phyloP scores from a whole-genome alignment of 2,329 filamentous ascomycete genomes.

The Arthrobotrys musiformis region DNA sequence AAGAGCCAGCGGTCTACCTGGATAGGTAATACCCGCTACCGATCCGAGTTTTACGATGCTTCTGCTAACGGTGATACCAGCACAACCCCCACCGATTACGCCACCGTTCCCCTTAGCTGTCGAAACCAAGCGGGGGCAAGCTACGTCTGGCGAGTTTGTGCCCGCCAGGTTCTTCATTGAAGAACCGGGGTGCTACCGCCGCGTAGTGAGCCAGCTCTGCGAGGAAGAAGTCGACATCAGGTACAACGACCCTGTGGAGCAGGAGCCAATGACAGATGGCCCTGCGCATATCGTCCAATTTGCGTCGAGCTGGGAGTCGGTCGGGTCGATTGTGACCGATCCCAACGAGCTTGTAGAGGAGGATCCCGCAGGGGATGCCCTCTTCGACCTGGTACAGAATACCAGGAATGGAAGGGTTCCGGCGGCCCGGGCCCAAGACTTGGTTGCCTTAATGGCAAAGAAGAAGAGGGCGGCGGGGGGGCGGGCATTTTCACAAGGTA shows the following conservation, averaged over 20 bases:
- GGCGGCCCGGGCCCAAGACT: constrained; percentile 13
- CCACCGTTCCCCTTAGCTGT: constrained; percentile 26
- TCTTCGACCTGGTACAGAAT: constrained; percentile 49
- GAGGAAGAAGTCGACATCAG: constrained; percentile 42
- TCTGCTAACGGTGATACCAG: neutral
- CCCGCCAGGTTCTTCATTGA: constrained; percentile 47
- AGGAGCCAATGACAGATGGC: constrained; percentile 34
- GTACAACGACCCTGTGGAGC: constrained; percentile 39
- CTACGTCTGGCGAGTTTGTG: constrained; percentile 19
- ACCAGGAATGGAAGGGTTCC: constrained; percentile 26
- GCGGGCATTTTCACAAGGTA: constrained; percentile 26
- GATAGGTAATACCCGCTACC: constrained; percentile 34
- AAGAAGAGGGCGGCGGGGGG: constrained; percentile 7
- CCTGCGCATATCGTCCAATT: constrained; percentile 40
- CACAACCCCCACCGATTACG: constrained; percentile 37
- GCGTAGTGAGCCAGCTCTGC: constrained; percentile 42
- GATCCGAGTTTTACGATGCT: neutral
- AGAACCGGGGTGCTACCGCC: constrained; percentile 49
- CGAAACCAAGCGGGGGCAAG: constrained; percentile 39
- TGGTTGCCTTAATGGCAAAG: constrained; percentile 17
- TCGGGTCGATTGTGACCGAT: constrained; percentile 31
- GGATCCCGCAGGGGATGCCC: neutral
- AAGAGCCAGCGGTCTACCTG: constrained; percentile 51
- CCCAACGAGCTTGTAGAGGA: neutral
- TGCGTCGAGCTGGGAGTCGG: constrained; percentile 51